Evolutionary conservation across 306 rosid genomes (phyloP), one percentile per base, ranked within the genome.

Genomic region (Psophocarpus tetragonolobus): DNA sequence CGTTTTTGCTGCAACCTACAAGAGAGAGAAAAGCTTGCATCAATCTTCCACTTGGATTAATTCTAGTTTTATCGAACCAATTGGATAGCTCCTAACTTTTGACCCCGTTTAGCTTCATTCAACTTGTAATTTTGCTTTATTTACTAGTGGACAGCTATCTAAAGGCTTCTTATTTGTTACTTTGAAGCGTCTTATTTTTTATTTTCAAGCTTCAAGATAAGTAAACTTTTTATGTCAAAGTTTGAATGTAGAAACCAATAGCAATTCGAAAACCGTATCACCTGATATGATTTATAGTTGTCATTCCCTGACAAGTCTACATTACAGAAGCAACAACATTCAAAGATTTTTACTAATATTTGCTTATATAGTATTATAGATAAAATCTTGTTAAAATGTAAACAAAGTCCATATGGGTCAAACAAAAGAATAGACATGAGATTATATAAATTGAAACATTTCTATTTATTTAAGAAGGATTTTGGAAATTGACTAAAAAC

Each of bases 181-280:
- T 79, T 58, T 58, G 66, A 58, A 68, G 82, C 57, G 47, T 84
- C 29, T 21, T 33, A 14, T 36, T 23, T 67, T 75, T 62, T 72
- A 76, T 85, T 79, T 58, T 58, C 38, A 58, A 68, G 74, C 78
- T 47, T 60, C 42, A 30, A 47, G 21, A 88, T 86, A 54, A 84
- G 87, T 77, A 64, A 58, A 68, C 84, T 78, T 81, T 80, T 77
- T 69, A 6, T 33, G 53, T 48, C 83, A 72, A 74, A 75, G 80
- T 72, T 80, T 64, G 74, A 32, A 39, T 36, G 83, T 66, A 74
- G 23, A 29, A 50, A 24, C 75, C 80, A 62, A 39, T 41, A 30
- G 42, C 14, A 61, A 32, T 15, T n/a, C 24, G 8, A 61, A 30
- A 61, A 15, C 68, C 0, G 6, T 61, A 29, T 58, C 36, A 14